phyloP scores from a whole-genome alignment of 139 green algal genomes.

The Pycnococcus provasolii region DNA sequence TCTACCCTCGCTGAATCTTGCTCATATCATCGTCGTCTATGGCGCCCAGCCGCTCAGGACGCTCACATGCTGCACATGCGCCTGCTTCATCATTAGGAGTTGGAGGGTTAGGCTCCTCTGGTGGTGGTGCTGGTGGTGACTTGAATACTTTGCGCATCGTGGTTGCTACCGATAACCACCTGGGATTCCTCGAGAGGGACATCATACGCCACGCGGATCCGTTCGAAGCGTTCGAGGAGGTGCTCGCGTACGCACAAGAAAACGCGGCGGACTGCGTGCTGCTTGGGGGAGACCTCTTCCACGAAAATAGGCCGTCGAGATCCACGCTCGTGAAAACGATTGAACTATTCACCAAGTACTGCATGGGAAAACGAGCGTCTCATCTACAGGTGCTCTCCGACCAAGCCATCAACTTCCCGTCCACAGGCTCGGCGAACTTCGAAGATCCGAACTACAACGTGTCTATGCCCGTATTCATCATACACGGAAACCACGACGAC shows the following conservation, averaged over 20 bases:
- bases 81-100: no score
- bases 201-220: slow-evolving; percentile 79
- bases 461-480: slow-evolving; percentile 89
- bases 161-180: slow-evolving; percentile 90
- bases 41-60: no score
- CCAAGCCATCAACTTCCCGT: slow-evolving; percentile 67
- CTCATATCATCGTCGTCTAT: no score
- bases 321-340: slow-evolving; percentile 66
- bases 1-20: no score
- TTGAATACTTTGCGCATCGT: slow-evolving; percentile 52
- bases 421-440: slow-evolving; percentile 66
- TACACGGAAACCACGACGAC: slow-evolving; percentile 99
- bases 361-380: slow-evolving; percentile 32
- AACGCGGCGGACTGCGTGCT: slow-evolving; percentile 74
- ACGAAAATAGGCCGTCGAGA: slow-evolving; percentile 88
- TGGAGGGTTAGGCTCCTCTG: no score
- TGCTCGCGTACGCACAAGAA: slow-evolving; percentile 48
- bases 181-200: slow-evolving; percentile 93
- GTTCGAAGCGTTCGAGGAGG: slow-evolving; percentile 84
- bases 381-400: slow-evolving; percentile 54
- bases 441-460: slow-evolving; percentile 83
- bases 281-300: slow-evolving; percentile 93
- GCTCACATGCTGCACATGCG: no score
- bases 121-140: no score
- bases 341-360: slow-evolving; percentile 69